Percentiles rank a stretch among this genome's conserved stretches.
phyloP scores from a whole-genome alignment of 345 rosid genomes.

The Hibiscus mutabilis region DNA sequence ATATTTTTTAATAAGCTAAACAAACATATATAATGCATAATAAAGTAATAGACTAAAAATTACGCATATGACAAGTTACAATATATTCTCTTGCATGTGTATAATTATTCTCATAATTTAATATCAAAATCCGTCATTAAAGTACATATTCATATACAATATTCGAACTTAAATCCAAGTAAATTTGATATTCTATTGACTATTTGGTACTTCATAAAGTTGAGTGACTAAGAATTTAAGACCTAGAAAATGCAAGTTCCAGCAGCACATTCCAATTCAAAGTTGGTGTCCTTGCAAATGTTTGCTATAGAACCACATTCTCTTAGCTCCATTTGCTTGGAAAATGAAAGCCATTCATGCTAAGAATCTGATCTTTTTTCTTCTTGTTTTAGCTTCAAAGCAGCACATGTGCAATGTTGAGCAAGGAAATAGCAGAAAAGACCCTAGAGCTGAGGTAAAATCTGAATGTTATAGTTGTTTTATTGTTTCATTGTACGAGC shows the following conservation, averaged over 20 bases:
- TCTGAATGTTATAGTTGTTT: background rate
- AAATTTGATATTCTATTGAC: background rate
- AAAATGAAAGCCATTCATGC: background rate
- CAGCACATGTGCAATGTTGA: conserved; percentile 12
- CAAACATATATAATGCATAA: too few relatives aligned
- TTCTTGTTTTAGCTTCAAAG: conserved; percentile 21
- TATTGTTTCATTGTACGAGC: background rate
- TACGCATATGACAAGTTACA: too few relatives aligned
- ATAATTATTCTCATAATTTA: too few relatives aligned
- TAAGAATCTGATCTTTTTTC: background rate
- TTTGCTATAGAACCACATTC: background rate
- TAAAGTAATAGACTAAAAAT: too few relatives aligned
- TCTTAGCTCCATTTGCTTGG: background rate
- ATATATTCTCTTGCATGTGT: background rate
- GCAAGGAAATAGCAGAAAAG: conserved; percentile 30
- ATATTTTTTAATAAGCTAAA: too few relatives aligned
- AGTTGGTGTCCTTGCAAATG: background rate
- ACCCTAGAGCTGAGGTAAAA: conserved; percentile 34
- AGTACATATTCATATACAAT: too few relatives aligned
- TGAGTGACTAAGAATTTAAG: background rate
- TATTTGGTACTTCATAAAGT: background rate
- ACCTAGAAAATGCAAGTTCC: background rate
- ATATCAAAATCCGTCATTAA: too few relatives aligned
- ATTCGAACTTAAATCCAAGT: too few relatives aligned
- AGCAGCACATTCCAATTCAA: background rate